Evolutionary conservation across 306 rosid species (phyloP).

Genomic region (Parietaria judaica): DNA sequence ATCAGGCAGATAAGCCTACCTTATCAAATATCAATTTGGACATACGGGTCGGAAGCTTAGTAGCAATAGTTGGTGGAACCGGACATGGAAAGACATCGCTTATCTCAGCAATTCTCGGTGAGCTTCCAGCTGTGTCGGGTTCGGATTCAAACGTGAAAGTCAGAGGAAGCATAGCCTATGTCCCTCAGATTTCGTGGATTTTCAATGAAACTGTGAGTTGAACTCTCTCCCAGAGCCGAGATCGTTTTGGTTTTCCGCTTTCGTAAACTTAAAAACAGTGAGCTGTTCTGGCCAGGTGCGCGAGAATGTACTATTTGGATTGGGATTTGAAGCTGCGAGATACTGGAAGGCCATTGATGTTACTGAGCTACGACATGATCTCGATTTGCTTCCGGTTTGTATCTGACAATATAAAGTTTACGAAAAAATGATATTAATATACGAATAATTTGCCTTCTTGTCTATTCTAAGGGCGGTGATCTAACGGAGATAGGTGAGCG

Average conservation of each 20-base stretch:
- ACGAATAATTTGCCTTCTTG: not conserved
- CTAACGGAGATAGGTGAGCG: conserved; percentile 92
- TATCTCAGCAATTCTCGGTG: conserved; percentile 78
- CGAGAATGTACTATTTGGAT: conserved; percentile 79
- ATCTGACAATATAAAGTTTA: not conserved
- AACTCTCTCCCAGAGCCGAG: not conserved
- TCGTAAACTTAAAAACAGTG: conserved; percentile 13
- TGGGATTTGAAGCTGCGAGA: conserved; percentile 47
- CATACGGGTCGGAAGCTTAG: conserved; percentile 67
- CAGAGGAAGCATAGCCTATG: conserved; percentile 87
- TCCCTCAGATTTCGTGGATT: conserved; percentile 96
- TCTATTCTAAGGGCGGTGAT: conserved; percentile 51
- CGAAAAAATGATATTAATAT: conserved; percentile 8
- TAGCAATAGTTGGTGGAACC: conserved; percentile 85
- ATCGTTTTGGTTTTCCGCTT: not conserved
- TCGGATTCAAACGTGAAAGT: conserved; percentile 28
- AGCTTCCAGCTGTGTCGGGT: conserved; percentile 45
- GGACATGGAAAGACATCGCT: conserved; percentile 95
- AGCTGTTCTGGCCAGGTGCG: conserved; percentile 49
- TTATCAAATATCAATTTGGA: conserved; percentile 67
- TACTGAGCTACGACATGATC: conserved; percentile 66
- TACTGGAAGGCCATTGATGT: conserved; percentile 63
- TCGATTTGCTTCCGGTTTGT: conserved; percentile 64
- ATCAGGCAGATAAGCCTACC: conserved; percentile 55
- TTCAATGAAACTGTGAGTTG: conserved; percentile 86